Conservation (phyloP, 2,329 filamentous ascomycete genomes). For the Arthrobotrys iridis region DNA sequence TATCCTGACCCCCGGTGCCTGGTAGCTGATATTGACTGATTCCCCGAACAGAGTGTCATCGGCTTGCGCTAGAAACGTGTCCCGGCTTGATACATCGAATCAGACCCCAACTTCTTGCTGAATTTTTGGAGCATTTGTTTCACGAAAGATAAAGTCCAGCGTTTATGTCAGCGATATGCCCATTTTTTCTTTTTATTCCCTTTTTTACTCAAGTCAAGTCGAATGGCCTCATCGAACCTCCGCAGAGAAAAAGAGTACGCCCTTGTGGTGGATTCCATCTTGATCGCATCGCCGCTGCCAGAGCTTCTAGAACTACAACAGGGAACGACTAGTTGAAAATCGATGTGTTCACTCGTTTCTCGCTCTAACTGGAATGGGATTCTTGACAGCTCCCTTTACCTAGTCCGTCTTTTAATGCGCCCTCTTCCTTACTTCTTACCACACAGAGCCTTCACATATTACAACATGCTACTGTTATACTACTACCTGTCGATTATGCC, state of each 20-base stretch:
- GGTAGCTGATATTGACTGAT: neutral
- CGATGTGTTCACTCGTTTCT: neutral
- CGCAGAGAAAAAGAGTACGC: slow-evolving; percentile 4
- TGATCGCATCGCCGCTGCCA: neutral
- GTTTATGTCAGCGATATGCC: slow-evolving; percentile 49
- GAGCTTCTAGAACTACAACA: neutral
- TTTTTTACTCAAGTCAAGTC: neutral
- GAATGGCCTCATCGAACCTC: slow-evolving; percentile 7
- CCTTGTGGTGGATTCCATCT: neutral
- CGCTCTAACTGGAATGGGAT: slow-evolving; percentile 3
- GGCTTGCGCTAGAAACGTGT: slow-evolving; percentile 39
- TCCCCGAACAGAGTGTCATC: slow-evolving; percentile 38
- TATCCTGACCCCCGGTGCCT: neutral
- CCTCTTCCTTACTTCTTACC: neutral
- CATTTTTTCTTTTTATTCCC: slow-evolving; percentile 23
- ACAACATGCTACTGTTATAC: too few relatives aligned
- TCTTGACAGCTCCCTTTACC: slow-evolving; percentile 3
- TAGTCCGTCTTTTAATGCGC: slow-evolving; percentile 25
- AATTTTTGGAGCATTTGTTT: slow-evolving; percentile 47
- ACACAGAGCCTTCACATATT: slow-evolving; percentile 18
- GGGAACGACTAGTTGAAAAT: neutral
- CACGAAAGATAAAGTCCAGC: slow-evolving; percentile 51
- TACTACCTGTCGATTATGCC: slow-evolving; percentile 5
- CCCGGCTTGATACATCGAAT: slow-evolving; percentile 13
- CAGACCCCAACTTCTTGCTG: slow-evolving; percentile 9